A percentile compares a stretch with the other conserved stretches of the same genome.
Conservation (phyloP, 164 flowering plant genomes). For the Houttuynia cordata region DNA sequence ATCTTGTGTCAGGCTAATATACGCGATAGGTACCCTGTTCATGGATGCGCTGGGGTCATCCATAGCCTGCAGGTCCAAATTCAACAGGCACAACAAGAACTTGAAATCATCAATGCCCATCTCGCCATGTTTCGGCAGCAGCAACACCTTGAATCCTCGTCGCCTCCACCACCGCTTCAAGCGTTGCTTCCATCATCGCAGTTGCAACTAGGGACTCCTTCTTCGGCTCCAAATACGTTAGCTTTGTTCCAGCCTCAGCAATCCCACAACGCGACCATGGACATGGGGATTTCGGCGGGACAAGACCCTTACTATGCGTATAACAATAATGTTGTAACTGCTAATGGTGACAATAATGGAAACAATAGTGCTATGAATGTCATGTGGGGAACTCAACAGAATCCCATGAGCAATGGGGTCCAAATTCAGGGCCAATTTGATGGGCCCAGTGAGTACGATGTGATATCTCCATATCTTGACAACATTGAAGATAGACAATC, state of each 20-base stretch:
- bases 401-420: neutral
- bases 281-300: slow-evolving; percentile 3
- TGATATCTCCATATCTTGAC: slow-evolving; percentile 46
- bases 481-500: slow-evolving; percentile 64
- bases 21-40: slow-evolving; percentile 31
- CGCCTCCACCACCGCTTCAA: slow-evolving; percentile 10
- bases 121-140: slow-evolving; percentile 12
- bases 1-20: slow-evolving; percentile 29
- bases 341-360: neutral
- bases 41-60: slow-evolving; percentile 24
- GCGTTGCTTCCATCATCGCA: slow-evolving; percentile 9
- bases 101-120: slow-evolving; percentile 31
- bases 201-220: slow-evolving; percentile 11
- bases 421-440: slow-evolving; percentile 2
- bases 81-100: slow-evolving; percentile 29
- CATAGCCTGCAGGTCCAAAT: slow-evolving; percentile 9
- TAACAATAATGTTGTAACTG: slow-evolving; percentile 6
- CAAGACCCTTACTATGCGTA: neutral
- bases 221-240: slow-evolving; percentile 1
- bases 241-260: slow-evolving; percentile 10
- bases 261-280: neutral
- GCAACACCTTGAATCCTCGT: slow-evolving; percentile 6
- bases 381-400: slow-evolving; percentile 21
- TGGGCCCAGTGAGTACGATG: slow-evolving; percentile 39
- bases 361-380: slow-evolving; percentile 4